Base-by-base conservation (phyloP, 345 rosid genomes). In the Pugionium cornutum region DNA sequence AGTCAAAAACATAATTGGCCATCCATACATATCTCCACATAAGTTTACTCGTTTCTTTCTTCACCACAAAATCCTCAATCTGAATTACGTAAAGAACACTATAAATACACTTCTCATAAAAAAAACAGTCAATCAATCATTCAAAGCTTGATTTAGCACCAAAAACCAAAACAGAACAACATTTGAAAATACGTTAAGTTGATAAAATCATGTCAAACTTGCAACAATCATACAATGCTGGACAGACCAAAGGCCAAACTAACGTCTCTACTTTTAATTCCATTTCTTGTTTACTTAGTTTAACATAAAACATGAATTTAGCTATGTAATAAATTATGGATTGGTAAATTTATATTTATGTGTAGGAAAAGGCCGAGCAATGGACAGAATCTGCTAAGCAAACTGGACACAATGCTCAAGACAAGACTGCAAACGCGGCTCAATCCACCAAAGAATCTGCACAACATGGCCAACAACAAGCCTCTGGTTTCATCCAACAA, bases 311-410 rank as follows among this genome's bases (percentile, higher is more conserved):
- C 5, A 11, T 52, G 51, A 41, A 42, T 42, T 42, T 42, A 31
- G 42, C 41, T 30, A 11, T 57, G 64, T 56, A 57, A 11, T 5
- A 18, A 48, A 49, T 37, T 40, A 41, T 50, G 2, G 2, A 28
- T 59, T 39, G 8, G 35, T 47, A 18, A 33, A 7, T 7, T 2
- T 5, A 39, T 18, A 18, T 18, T 18, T 18, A 18, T 18, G 18
- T 41, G n/a, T 44, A 69, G 67, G 67, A 69, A 66, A 69, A 69
- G 48, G 67, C 73, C 4, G 66, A 59, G 52, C 52, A 59, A 58
- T 59, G 73, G 73, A 69, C 73, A 25, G 73, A 59, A 69, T 69
- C 73, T 27, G 73, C 66, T 18, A 69, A 69, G 66, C 45, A 69
- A 60, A 69, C 60, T 40, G 69, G 40, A 30, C 61, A 68, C 2